Evolutionary conservation across 2,329 filamentous ascomycete species (phyloP), one percentile per base, ranked within the genome.

Genomic region (Hymenoscyphus linearis): DNA sequence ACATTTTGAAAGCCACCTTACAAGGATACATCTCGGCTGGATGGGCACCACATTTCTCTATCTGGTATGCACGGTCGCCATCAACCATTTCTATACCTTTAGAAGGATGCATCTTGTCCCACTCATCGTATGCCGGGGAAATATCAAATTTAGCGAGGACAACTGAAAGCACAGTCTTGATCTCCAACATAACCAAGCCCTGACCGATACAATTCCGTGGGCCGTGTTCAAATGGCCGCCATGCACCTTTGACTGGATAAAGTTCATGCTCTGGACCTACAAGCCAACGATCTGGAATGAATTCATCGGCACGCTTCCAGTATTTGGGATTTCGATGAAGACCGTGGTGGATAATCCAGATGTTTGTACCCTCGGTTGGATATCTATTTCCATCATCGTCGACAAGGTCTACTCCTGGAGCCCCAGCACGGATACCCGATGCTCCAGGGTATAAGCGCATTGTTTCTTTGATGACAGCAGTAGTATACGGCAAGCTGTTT

Each of bases 191-290:
- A 1, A 79, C 82, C 31, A 84, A 72, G 61, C 78, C 77, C 68
- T 85, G 81, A 0, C 82, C 83, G 13, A 85, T 78, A 65, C 83
- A 87, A 58, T 80, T 81, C 25, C 83, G 70, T 1, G 78, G 76
- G 0, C 83, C 83, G 60, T 78, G 75, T 64, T 81, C 80, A 68
- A 86, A 86, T 0, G 80, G 76, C 14, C 82, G 76, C 77, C 78
- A 86, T 2, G 81, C 82, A 50, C 78, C 63, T 58, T 65, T 64
- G 4, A 47, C 35, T 10, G 64, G 66, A 61, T 66, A 78, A 76
- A 53, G 70, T 64, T 44, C 73, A 72, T 77, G 67, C 9, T 67
- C 74, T 0, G 70, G 71, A 9, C 66, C 70, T 9, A 72, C 72
- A 40, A 79, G 71, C 70, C 74, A 83, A 5, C 81, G 77, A 52